These are phyloP conservation scores for Boechera divaricarpa DNA, from an alignment of 345 rosid genomes.

Conservation along the genomic window DNA sequence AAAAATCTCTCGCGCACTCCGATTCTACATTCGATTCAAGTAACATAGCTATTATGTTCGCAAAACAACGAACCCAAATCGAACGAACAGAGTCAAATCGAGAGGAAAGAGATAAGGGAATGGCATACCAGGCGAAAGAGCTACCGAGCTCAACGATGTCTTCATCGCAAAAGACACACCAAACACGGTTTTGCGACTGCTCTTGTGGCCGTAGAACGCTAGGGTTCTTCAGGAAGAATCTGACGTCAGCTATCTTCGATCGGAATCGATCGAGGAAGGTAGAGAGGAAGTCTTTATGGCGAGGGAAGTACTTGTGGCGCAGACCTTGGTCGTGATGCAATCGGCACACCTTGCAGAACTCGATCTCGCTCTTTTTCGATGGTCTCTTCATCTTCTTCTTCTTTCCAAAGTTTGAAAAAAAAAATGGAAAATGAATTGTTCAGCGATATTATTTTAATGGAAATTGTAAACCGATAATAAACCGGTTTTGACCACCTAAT, in stretches of 20 bases:
- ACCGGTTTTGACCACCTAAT: no score
- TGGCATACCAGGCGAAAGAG: slow-evolving; percentile 70
- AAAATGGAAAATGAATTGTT: no score
- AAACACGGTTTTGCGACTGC: slow-evolving; percentile 64
- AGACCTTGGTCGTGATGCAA: slow-evolving; percentile 74
- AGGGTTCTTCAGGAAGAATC: slow-evolving; percentile 73
- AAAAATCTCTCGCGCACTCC: background rate
- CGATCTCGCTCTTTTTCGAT: slow-evolving; percentile 52
- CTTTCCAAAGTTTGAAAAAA: slow-evolving; percentile 4
- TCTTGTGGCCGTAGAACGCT: slow-evolving; percentile 57
- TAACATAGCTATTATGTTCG: background rate
- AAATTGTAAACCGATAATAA: no score
- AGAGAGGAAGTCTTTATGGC: slow-evolving; percentile 66
- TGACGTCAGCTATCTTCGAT: slow-evolving; percentile 60
- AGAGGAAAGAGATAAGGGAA: background rate
- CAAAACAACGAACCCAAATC: background rate
- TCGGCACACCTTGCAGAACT: slow-evolving; percentile 75
- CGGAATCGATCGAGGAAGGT: slow-evolving; percentile 65
- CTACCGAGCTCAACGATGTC: slow-evolving; percentile 68
- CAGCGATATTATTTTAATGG: no score
- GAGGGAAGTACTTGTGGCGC: slow-evolving; percentile 79
- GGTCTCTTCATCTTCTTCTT: slow-evolving; percentile 35
- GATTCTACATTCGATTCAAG: background rate
- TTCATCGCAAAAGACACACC: slow-evolving; percentile 87
- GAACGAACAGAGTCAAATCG: background rate